Percentiles rank a stretch among this genome's conserved stretches.
These are phyloP conservation scores for Diaporthe humulicola DNA, from an alignment of 2,329 filamentous ascomycete genomes.

Conservation along the genomic window DNA sequence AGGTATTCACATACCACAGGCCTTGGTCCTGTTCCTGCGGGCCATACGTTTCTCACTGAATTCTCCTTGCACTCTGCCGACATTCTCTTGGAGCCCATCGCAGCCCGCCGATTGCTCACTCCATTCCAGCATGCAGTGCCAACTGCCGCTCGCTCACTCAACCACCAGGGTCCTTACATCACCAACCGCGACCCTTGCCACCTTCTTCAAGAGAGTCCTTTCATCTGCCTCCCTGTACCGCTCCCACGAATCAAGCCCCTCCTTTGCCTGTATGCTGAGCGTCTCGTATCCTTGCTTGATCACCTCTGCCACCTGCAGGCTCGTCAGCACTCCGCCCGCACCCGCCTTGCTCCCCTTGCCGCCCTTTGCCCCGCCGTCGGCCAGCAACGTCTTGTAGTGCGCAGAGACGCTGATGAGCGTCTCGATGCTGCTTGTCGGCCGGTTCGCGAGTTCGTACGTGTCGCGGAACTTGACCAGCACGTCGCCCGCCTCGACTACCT, in stretches of 20 bases:
- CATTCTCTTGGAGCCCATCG: not conserved
- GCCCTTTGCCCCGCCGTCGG: slow-evolving; percentile 64
- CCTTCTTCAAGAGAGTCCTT: slow-evolving; percentile 86
- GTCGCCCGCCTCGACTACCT: slow-evolving; percentile 92
- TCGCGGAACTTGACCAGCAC: slow-evolving; percentile 85
- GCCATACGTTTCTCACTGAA: not conserved
- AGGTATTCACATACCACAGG: not conserved
- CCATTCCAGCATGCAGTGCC: not conserved
- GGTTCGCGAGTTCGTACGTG: slow-evolving; percentile 73
- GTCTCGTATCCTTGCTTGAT: slow-evolving; percentile 98
- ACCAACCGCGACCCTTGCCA: slow-evolving; percentile 81
- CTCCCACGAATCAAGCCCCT: slow-evolving; percentile 88
- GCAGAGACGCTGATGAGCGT: slow-evolving; percentile 85
- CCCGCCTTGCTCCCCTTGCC: slow-evolving; percentile 56
- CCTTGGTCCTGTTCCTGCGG: not conserved
- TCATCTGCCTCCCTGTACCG: slow-evolving; percentile 89
- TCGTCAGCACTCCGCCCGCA: slow-evolving; percentile 79
- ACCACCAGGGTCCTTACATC: slow-evolving; percentile 68
- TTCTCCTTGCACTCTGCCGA: not conserved
- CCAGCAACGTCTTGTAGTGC: slow-evolving; percentile 89
- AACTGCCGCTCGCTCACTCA: slow-evolving; percentile 43
- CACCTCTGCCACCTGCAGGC: slow-evolving; percentile 85
- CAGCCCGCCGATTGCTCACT: not conserved
- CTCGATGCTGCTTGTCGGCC: slow-evolving; percentile 79
- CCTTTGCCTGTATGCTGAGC: slow-evolving; percentile 88